Evolutionary conservation across 176 grass and related monocot genomes (phyloP).

Genomic region (Alopecurus myosuroides): DNA sequence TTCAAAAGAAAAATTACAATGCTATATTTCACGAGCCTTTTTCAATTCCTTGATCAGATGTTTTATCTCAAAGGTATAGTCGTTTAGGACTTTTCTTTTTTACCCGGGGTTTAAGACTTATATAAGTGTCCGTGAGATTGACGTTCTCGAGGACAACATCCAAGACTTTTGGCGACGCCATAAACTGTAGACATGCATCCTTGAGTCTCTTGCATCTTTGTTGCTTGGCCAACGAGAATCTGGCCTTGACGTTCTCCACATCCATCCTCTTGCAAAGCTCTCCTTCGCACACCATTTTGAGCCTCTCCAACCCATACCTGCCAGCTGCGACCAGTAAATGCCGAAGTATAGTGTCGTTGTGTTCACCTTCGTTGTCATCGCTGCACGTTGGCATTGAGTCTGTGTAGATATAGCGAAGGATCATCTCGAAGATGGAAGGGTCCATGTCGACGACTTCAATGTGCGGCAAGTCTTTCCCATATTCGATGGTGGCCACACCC

Average conservation of each 20-base stretch:
- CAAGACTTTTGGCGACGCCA: neutral
- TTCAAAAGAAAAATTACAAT: too few relatives aligned
- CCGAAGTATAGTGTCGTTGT: neutral
- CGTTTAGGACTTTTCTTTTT: too few relatives aligned
- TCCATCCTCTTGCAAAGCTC: neutral
- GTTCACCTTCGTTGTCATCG: neutral
- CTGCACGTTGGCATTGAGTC: neutral
- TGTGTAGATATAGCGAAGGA: conserved; percentile 17
- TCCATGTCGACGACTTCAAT: too few relatives aligned
- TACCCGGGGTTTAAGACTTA: too few relatives aligned
- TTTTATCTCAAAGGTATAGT: too few relatives aligned
- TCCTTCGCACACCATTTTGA: neutral
- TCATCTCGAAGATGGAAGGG: neutral
- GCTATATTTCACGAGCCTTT: too few relatives aligned
- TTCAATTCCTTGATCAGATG: too few relatives aligned
- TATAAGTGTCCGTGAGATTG: too few relatives aligned
- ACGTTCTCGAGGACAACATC: too few relatives aligned
- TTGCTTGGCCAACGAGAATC: neutral
- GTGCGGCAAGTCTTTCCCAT: too few relatives aligned
- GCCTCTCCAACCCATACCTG: conserved; percentile 2
- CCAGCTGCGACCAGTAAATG: conserved; percentile 7
- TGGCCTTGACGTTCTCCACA: neutral
- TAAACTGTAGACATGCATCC: neutral
- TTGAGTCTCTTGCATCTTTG: neutral
- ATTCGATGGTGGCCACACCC: too few relatives aligned